These are phyloP conservation scores for Strobilomyces confusus DNA, from an alignment of 768 basidiomycete species.

Conservation along the genomic window DNA sequence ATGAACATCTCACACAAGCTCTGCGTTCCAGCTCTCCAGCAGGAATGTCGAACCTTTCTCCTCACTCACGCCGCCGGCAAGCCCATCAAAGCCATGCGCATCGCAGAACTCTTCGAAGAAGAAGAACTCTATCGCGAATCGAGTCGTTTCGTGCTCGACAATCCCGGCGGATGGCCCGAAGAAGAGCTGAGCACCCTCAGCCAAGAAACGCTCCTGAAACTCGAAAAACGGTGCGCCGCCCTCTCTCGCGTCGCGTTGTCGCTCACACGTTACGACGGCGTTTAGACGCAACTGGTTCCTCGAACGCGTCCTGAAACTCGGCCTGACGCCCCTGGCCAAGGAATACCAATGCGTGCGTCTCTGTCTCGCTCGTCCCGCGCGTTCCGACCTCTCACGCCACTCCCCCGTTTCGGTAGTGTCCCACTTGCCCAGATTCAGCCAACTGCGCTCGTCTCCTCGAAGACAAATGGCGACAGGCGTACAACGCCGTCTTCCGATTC, in stretches of 20 bases:
- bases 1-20: conserved; percentile 91
- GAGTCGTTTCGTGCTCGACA: conserved; percentile 88
- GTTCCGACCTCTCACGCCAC: neutral
- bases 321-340: conserved; percentile 81
- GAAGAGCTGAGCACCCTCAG: conserved; percentile 79
- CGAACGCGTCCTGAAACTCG: conserved; percentile 89
- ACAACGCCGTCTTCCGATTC: conserved; percentile 82
- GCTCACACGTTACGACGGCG: neutral
- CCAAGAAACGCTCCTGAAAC: conserved; percentile 78
- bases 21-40: conserved; percentile 75
- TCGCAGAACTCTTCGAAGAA: conserved; percentile 87
- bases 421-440: conserved; percentile 76
- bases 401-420: conserved; percentile 47
- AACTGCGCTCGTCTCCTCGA: conserved; percentile 81
- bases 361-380: neutral
- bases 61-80: conserved; percentile 89
- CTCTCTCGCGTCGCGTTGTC: no score
- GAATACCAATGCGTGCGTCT: conserved; percentile 89
- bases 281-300: conserved; percentile 86
- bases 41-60: conserved; percentile 81
- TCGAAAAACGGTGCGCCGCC: conserved; percentile 69
- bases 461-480: conserved; percentile 92
- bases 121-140: conserved; percentile 88
- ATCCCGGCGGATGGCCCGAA: conserved; percentile 81
- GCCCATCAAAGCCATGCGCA: conserved; percentile 89